Evolutionary conservation across 148 eudicot species (phyloP), one percentile per base, ranked within the genome.

Genomic region (Camellia japonica): DNA sequence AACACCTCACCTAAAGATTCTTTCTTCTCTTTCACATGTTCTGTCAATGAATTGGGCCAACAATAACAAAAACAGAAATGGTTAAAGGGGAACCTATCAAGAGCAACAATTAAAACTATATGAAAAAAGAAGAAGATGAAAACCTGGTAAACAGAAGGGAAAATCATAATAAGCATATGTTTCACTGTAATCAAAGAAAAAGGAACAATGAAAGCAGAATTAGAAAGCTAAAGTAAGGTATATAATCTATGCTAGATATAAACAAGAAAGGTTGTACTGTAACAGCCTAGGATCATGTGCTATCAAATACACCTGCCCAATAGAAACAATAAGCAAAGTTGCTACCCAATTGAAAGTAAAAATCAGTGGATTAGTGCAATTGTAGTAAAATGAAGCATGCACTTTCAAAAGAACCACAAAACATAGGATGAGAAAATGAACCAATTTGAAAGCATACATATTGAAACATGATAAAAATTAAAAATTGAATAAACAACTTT

Each of bases 111-210:
- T 55, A 58, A 41, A 78, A 56, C 14, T 20, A 49, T 63, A 18
- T n/a, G 14, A 54, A 44, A 38, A 64, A 6, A 54, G 62, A 30
- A 38, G 41, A 12, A 64, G 52, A 73, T 42, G 11, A 49, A 51
- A 54, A 81, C 85, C 85, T 59, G 83, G 75, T n/a, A 4, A 79
- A 76, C 86, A 75, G 80, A 75, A 83, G 67, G 80, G 82, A 71
- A 79, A 63, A 70, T 75, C 77, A 71, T 70, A 76, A 80, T 68
- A 80, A 54, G 77, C 73, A 23, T 83, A 83, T 43, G 86, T 83
- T 62, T 83, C 86, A 42, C 86, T 83, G 72, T 3, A 69, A 23
- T 19, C 5, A 71, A 75, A 75, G 49, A 52, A 70, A 58, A 54
- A 41, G 7, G 66, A 61, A 20, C 67, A 14, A 72, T 23, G 7